Base-by-base conservation (phyloP, 805 yeast species). In the Candida pseudofarinosa region DNA sequence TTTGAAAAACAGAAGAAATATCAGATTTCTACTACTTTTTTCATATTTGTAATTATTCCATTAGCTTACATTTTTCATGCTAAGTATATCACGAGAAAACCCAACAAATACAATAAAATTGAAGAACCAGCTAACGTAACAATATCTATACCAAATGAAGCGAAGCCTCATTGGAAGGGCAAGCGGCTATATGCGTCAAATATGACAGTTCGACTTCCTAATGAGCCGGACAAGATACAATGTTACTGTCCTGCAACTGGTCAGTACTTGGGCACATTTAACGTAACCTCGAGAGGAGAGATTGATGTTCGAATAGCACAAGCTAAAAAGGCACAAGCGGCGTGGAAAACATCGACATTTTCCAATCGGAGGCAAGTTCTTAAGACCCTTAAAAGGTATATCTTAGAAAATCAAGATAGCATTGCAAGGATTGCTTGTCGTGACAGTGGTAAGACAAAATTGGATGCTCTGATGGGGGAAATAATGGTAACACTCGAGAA, bases 231-330 rank as follows among this genome's bases (percentile, higher is more conserved):
- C 16, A 71, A 64, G 49, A 86, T 91, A 47, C 90, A 88, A 56
- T 80, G 90, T 47, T 85, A 87, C 60, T 91, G 99, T 65, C 99
- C 99, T 3, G 97, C 98, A 0, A 93, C 98, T 0, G 95, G 97
- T 28, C 97, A 88, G 63, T 81, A 69, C 48, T 69, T 91, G 50
- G 98, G 96, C 1, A 73, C 81, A 17, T 83, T 81, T 52, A 67
- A 73, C 38, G 81, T 88, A 1, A 77, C 80, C 43, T 65, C 83
- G n/a, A 71, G 69, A 37, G 75, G 73, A 3, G 93, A 88, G 37
- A 85, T 93, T 61, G 91, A 91, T 58, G 51, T 54, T 4, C 74
- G 80, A 43, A 79, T 93, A 15, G 50, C 51, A n/a, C 50, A 52
- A 13, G 81, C 88, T 2, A 62, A 63, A 28, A 48, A 46, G 2